Conservation (phyloP, 2,329 filamentous ascomycete genomes). For the Corniculantispora saksenae region DNA sequence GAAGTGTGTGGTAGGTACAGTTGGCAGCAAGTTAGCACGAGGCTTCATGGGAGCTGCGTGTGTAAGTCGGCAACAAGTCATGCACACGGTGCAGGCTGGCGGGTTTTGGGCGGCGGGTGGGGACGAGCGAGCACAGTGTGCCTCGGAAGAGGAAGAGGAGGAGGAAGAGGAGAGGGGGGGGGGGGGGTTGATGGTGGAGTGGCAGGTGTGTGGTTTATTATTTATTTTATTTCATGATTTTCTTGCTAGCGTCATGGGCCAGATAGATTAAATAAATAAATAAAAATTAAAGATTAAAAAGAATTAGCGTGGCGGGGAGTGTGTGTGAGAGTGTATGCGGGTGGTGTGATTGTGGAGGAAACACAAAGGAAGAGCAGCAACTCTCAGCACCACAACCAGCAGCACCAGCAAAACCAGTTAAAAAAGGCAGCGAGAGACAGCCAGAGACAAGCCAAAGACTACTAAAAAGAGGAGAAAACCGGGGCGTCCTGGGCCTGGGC, state of each 20-base stretch:
- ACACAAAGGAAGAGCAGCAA: no score
- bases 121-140: conserved; percentile 2
- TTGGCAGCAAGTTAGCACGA: no score
- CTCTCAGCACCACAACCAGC: no score
- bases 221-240: background rate
- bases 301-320: background rate
- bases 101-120: background rate
- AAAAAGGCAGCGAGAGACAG: background rate
- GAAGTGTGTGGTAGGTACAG: no score
- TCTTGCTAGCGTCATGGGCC: background rate
- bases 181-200: no score
- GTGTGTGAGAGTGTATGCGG: background rate
- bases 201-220: background rate
- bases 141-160: conserved; percentile 8
- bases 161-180: background rate
- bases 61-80: conserved; percentile 17
- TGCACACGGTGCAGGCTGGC: conserved; percentile 1
- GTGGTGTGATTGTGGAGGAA: background rate
- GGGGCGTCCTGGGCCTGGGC: background rate
- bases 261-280: background rate
- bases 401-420: no score
- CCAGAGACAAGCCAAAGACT: no score
- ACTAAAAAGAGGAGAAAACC: conserved; percentile 6
- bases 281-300: conserved; percentile 1
- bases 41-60: no score